A percentile compares a stretch with the other conserved stretches of the same genome.
Evolutionary conservation across 345 rosid genomes (phyloP).

Genomic region (Salix dunnii): DNA sequence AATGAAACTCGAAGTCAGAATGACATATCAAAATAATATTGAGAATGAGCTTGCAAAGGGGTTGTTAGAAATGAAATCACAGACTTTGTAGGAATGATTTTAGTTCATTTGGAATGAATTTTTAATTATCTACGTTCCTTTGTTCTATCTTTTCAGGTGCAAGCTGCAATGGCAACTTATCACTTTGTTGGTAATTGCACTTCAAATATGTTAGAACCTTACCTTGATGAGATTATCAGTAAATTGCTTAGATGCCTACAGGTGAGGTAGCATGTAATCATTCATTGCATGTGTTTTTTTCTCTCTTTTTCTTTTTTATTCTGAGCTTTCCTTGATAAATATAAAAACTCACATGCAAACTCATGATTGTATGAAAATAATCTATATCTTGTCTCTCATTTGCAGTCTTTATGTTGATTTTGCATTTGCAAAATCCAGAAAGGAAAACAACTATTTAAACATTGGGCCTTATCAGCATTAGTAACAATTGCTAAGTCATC

Average conservation of each 20-base stretch:
- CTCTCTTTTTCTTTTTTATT: too few relatives aligned
- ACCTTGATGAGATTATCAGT: constrained; percentile 6
- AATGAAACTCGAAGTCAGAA: not conserved
- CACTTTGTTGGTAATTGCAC: constrained; percentile 4
- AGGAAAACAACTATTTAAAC: not conserved
- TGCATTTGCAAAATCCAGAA: constrained; percentile 1
- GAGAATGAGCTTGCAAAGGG: not conserved
- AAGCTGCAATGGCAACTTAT: not conserved
- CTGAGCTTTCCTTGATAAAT: not conserved
- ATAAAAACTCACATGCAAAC: not conserved
- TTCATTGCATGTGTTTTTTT: not conserved
- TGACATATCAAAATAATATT: not conserved
- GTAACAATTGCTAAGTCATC: constrained; percentile 5
- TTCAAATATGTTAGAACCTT: not conserved
- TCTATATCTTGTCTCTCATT: not conserved
- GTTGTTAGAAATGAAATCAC: not conserved
- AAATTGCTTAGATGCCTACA: constrained; percentile 4
- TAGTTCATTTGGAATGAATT: not conserved
- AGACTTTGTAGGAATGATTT: not conserved
- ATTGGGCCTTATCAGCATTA: not conserved
- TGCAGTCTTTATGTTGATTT: not conserved
- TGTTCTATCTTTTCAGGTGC: not conserved
- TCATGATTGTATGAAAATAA: not conserved
- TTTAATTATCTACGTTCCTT: not conserved
- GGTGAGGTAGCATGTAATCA: not conserved